These are phyloP conservation scores for Tetrahymena borealis DNA, from an alignment of 73 alveolate genomes.

Conservation along the genomic window DNA sequence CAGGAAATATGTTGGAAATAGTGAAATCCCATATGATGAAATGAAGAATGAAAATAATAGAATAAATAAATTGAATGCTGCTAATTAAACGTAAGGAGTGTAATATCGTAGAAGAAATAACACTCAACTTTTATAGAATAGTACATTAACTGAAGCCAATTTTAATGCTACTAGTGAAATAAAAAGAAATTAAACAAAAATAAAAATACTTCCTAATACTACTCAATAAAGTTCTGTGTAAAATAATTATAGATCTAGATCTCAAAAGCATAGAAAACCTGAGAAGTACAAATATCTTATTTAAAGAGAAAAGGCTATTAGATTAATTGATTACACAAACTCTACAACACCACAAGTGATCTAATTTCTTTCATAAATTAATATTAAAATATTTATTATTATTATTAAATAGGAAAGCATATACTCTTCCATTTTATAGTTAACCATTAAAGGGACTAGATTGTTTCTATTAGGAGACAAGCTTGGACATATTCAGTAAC, in stretches of 20 bases:
- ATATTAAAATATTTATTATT: neutral
- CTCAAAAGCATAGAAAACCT: neutral
- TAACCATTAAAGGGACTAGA: neutral
- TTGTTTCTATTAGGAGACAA: neutral
- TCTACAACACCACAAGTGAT: neutral
- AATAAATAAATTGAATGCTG: neutral
- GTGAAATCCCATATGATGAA: neutral
- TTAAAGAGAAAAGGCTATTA: neutral
- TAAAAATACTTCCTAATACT: too few relatives aligned
- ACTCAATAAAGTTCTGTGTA: neutral
- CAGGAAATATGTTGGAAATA: neutral
- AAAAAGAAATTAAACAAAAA: too few relatives aligned
- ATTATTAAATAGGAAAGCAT: neutral
- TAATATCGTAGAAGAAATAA: neutral
- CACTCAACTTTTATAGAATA: too few relatives aligned
- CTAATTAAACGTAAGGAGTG: neutral
- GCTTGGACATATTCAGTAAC: neutral
- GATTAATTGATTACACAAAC: neutral
- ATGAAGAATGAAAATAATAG: neutral
- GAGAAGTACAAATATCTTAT: neutral
- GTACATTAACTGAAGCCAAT: too few relatives aligned
- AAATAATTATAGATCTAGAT: neutral
- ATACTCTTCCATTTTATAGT: neutral
- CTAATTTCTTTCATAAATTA: neutral
- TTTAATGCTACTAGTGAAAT: too few relatives aligned